Evolutionary conservation across 257 asterid genomes (phyloP), one percentile per base, ranked within the genome.

Genomic region (Nicotiana paniculata): DNA sequence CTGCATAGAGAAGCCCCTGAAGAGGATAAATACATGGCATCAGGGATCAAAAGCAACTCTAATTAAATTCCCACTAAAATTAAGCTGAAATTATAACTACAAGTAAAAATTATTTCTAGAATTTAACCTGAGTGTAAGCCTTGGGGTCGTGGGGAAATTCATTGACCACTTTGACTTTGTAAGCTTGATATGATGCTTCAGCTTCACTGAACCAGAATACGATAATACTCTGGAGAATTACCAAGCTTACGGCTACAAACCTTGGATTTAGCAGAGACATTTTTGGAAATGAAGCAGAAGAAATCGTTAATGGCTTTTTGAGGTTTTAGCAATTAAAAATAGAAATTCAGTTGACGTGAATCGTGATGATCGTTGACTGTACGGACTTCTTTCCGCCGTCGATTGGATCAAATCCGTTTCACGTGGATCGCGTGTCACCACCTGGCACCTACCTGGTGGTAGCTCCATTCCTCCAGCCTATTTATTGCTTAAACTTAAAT

Each of bases 1-100:
- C 98, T 33, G 84, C 96, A 87, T 96, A 96, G 75, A 96, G 32
- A 84, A 96, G 97, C 81, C 99, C 99, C 99, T 94, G 91, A 84
- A 86, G 46, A 39, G 82, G 43, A 84, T 28, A 13, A 72, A 61
- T 26, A 74, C 21, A 64, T 17, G 11, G 1, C 21, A 21, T 68
- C 53, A 68, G 12, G 26, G n/a, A 53, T 68, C 26, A 2, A 28
- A 26, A 2, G 18, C 37, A 72, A 72, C 16, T 37, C 46, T 24
- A 72, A 72, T 15, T 48, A 72, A 72, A 37, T 9, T 69, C 18
- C 3, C 16, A 69, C 3, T 18, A 3, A 10, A 39, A 4, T 11
- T 18, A 37, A 2, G 32, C n/a, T n/a, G 21, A 70, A 69, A 39
- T 28, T n/a, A 39, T n/a, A n/a, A 5, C 10, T 43, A 9, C 24